phyloP scores from a whole-genome alignment of 2,329 filamentous ascomycete genomes.

The Verticillium nonalfalfae region DNA sequence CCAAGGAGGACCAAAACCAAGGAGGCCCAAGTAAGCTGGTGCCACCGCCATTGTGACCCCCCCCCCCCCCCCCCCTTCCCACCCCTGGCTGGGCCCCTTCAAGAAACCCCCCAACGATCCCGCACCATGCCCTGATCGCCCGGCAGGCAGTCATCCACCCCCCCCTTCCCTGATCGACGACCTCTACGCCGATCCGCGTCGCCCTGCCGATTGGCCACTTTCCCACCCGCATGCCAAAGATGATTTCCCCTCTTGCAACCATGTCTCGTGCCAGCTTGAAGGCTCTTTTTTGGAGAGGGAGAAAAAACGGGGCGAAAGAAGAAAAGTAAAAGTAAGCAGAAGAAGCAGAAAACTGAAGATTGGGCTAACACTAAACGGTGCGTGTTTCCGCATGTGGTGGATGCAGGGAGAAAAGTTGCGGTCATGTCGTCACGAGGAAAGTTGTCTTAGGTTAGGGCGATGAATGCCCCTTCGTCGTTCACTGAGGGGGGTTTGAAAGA shows the following conservation, averaged over 20 bases:
- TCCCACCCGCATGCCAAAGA: not conserved
- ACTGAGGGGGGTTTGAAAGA: too few species aligned
- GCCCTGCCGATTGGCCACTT: not conserved
- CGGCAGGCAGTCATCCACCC: not conserved
- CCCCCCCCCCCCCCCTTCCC: not conserved
- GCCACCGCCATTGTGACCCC: not conserved
- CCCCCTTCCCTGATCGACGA: not conserved
- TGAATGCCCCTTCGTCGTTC: too few species aligned
- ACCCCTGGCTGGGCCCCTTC: too few species aligned
- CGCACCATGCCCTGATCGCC: not conserved
- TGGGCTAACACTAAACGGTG: not conserved
- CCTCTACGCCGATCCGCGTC: not conserved
- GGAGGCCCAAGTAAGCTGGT: too few species aligned
- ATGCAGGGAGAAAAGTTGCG: not conserved
- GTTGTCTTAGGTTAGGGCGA: too few species aligned
- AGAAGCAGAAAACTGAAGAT: not conserved
- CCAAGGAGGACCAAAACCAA: not conserved
- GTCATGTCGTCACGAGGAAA: not conserved
- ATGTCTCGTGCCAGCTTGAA: not conserved
- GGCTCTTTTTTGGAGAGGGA: too few species aligned
- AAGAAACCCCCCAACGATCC: not conserved
- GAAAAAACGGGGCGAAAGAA: too few species aligned
- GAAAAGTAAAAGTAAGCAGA: not conserved
- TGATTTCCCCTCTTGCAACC: not conserved
- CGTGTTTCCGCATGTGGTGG: not conserved